phyloP scores from a whole-genome alignment of 2,329 filamentous ascomycete species.

The Aspergillus cejpii region DNA sequence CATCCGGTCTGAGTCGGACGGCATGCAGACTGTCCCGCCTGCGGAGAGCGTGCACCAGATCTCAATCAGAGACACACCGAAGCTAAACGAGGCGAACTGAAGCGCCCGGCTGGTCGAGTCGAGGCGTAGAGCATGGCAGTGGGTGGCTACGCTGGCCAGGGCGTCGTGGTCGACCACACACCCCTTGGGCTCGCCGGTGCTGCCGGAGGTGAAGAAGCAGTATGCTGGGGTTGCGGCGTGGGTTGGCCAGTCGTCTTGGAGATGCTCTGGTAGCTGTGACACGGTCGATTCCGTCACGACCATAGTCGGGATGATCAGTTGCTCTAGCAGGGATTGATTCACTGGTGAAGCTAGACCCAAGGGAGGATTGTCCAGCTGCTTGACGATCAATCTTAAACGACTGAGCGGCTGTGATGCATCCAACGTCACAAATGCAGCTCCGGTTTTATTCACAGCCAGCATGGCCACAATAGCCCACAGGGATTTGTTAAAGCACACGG shows the following conservation, averaged over 20 bases:
- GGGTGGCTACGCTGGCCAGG: constrained; percentile 1
- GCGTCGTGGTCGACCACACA: constrained; percentile 3
- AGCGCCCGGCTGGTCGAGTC: neutral
- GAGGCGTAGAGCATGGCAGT: neutral
- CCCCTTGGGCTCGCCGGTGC: constrained; percentile 6
- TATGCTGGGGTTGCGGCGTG: constrained; percentile 3
- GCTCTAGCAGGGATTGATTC: neutral
- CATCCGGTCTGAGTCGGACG: constrained; percentile 2
- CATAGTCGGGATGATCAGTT: neutral
- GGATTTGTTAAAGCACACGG: constrained; percentile 1
- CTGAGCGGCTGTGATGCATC: neutral
- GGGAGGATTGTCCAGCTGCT: neutral
- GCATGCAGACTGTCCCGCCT: constrained; percentile 4
- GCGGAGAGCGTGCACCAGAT: constrained; percentile 3
- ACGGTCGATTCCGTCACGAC: neutral
- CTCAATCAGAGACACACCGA: constrained; percentile 4
- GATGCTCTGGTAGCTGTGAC: neutral
- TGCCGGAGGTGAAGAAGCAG: constrained; percentile 6
- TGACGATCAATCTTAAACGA: neutral
- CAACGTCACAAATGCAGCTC: neutral
- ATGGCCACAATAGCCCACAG: constrained; percentile 1
- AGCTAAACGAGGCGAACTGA: constrained; percentile 7
- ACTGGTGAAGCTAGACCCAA: neutral
- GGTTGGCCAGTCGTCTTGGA: neutral
- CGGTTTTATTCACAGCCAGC: neutral